Conservation (phyloP, 2,329 filamentous ascomycete genomes). For the Sordariomycetes sp. region DNA sequence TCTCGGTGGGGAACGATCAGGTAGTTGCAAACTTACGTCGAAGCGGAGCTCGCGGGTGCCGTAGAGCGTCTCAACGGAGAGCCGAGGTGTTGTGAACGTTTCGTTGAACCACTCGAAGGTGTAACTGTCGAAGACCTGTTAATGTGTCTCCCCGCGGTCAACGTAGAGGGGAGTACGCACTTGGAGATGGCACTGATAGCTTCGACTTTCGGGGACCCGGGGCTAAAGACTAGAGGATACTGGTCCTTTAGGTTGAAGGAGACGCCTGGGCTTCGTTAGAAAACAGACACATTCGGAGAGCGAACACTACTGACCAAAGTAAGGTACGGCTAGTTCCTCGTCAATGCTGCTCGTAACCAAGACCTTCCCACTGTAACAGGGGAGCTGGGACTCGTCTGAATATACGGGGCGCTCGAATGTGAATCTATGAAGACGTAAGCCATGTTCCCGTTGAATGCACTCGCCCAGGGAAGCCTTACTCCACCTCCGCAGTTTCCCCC, state of each 20-base stretch:
- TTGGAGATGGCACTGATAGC: background rate
- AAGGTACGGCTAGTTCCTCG: constrained; percentile 29
- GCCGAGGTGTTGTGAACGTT: background rate
- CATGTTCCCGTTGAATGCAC: background rate
- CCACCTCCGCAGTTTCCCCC: background rate
- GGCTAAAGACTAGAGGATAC: background rate
- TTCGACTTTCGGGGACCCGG: background rate
- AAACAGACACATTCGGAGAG: background rate
- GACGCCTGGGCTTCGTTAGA: background rate
- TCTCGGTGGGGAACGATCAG: background rate
- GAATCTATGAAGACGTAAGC: constrained; percentile 7
- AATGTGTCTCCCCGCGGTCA: background rate
- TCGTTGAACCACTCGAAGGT: constrained; percentile 4
- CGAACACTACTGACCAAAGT: constrained; percentile 10
- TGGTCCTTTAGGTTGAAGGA: constrained; percentile 2
- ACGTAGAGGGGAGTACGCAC: background rate
- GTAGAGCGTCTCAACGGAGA: constrained; percentile 4
- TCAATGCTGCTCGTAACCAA: constrained; percentile 25
- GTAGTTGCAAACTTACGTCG: constrained; percentile 6
- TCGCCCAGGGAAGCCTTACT: background rate
- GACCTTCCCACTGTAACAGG: constrained; percentile 33
- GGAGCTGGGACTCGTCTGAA: constrained; percentile 19
- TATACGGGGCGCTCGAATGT: constrained; percentile 15
- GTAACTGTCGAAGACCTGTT: background rate
- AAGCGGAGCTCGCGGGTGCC: constrained; percentile 8